These are phyloP conservation scores for Fusarium zealandicum DNA, from an alignment of 2,329 filamentous ascomycete genomes.

Conservation along the genomic window DNA sequence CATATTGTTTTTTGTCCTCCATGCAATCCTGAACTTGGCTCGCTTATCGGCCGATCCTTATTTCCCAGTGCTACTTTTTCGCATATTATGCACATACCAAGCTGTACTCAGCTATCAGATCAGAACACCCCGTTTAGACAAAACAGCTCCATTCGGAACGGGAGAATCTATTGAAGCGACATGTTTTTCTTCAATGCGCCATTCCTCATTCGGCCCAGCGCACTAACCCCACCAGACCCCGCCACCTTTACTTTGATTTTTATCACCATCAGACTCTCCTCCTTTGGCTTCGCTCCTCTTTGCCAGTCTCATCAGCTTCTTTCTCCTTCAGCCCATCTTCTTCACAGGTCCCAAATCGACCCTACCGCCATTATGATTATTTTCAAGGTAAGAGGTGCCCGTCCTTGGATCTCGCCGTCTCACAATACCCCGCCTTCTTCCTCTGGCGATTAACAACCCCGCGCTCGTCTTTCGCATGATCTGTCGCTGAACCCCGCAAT, in stretches of 20 bases:
- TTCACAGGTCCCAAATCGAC: slow-evolving; percentile 30
- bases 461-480: slow-evolving; percentile 31
- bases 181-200: slow-evolving; percentile 1
- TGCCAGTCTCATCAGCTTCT: slow-evolving; percentile 28
- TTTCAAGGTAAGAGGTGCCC: slow-evolving; percentile 63
- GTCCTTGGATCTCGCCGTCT: not conserved
- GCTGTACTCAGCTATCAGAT: not conserved
- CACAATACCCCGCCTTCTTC: slow-evolving; percentile 12
- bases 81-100: slow-evolving; percentile 6
- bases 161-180: slow-evolving; percentile 20
- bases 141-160: not conserved
- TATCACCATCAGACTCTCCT: slow-evolving; percentile 37
- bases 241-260: slow-evolving; percentile 41
- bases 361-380: slow-evolving; percentile 73
- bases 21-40: not conserved
- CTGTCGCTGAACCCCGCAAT: slow-evolving; percentile 43
- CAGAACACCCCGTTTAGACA: not conserved
- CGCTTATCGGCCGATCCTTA: slow-evolving; percentile 7
- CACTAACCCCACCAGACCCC: slow-evolving; percentile 34
- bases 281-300: slow-evolving; percentile 30
- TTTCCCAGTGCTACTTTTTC: not conserved
- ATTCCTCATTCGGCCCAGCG: slow-evolving; percentile 12
- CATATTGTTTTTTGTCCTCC: too few species aligned
- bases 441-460: slow-evolving; percentile 17
- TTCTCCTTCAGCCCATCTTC: slow-evolving; percentile 21